These are phyloP conservation scores for Fusarium siculi DNA, from an alignment of 2,329 filamentous ascomycete species.

Conservation along the genomic window DNA sequence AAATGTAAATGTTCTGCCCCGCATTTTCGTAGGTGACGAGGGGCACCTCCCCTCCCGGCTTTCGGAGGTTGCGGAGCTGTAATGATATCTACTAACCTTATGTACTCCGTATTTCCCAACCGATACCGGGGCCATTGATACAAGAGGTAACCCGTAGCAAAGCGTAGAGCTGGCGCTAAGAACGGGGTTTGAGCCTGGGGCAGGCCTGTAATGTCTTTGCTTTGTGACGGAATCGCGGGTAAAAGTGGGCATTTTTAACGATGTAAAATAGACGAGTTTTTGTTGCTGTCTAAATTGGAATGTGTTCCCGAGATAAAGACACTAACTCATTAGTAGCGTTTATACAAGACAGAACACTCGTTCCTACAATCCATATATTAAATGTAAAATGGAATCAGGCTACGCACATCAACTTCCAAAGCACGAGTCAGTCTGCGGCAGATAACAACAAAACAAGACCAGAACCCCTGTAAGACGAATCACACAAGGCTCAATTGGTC, in stretches of 20 bases:
- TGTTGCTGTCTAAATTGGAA: not conserved
- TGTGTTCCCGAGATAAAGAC: conserved; percentile 8
- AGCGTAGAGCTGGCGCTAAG: conserved; percentile 1
- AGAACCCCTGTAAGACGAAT: not conserved
- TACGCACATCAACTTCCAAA: not conserved
- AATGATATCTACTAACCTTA: not conserved
- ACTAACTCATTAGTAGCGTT: not conserved
- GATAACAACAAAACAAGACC: not conserved
- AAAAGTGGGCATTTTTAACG: conserved; percentile 7
- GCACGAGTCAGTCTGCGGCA: not conserved
- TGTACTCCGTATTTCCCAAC: not conserved
- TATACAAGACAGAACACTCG: not conserved
- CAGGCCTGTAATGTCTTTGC: conserved; percentile 11
- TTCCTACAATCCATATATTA: not conserved
- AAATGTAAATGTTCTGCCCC: conserved; percentile 19
- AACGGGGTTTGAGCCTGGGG: not conserved
- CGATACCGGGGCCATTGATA: conserved; percentile 15
- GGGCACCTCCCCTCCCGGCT: conserved; percentile 15
- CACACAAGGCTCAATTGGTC: not conserved
- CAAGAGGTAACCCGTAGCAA: conserved; percentile 13
- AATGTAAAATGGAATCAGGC: not conserved
- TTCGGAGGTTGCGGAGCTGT: conserved; percentile 8
- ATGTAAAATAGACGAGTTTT: not conserved
- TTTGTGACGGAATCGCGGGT: conserved; percentile 17
- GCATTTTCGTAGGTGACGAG: conserved; percentile 10